Evolutionary conservation across 805 yeast genomes (phyloP), one percentile per base, ranked within the genome.

Genomic region (Blastobotrys peoriensis): DNA sequence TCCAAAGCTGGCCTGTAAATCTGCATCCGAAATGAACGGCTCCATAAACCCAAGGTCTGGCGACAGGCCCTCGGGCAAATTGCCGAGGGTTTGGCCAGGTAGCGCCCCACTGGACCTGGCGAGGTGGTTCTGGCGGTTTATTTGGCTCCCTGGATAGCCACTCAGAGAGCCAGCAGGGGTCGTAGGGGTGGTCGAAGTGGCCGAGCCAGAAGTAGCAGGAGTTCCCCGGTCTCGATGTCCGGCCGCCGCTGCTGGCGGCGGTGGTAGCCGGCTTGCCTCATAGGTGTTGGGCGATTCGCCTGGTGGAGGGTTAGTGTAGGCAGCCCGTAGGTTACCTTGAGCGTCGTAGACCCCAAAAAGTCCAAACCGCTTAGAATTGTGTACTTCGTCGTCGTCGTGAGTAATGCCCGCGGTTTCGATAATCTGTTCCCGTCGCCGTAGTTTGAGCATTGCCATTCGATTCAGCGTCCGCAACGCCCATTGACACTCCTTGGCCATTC

Each of bases 401-500:
- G 76, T 78, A 2, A 68, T 66, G 0, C 82, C 82, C 17, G 73
- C 59, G 3, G 53, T 55, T n/a, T 51, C 45, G 40, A 79, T 58
- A 1, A 56, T 56, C 8, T 58, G 48, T 6, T 67, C 57, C n/a
- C 74, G 66, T 43, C 70, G 70, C 38, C 66, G 58, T 43, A 75
- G 60, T 38, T 76, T 61, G 41, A 74, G 59, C n/a, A 70, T 60
- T 38, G 74, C 60, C 53, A 78, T 68, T 47, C 73, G 75, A 53
- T 76, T 77, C 47, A 76, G 62, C 67, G 72, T 74, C 49, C 76
- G 76, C 35, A 79, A 53, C 1, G 75, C 78, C 85, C 84, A 79
- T n/a, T 76, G 53, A 53, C 81, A 75, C 56, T 79, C 84, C 36
- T 69, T 66, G 9, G 73, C 74, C 85, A 79, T 79, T 8, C 44